Evolutionary conservation across 2,329 filamentous ascomycete genomes (phyloP).

Genomic region (Arachnopeziza araneosa): DNA sequence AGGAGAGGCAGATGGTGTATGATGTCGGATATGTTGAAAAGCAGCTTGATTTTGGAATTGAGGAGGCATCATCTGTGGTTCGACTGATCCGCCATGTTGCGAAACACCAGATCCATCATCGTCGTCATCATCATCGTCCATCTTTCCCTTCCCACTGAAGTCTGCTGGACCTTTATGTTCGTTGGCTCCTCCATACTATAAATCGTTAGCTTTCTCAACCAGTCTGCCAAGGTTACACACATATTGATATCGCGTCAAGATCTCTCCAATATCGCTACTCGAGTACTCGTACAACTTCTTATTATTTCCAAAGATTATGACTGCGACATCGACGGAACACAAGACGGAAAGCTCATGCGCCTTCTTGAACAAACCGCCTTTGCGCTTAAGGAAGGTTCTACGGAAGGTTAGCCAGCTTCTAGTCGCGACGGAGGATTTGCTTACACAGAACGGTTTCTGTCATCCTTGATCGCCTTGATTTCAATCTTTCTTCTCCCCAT

Average conservation of each 20-base stretch:
- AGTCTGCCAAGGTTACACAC: conserved; percentile 49
- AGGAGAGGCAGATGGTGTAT: conserved; percentile 80
- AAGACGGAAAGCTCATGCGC: conserved; percentile 96
- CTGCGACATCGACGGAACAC: conserved; percentile 96
- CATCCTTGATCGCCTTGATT: conserved; percentile 99
- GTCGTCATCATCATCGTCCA: conserved; percentile 77
- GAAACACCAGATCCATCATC: conserved; percentile 64
- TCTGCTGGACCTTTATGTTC: conserved; percentile 95
- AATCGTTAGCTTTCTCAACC: conserved; percentile 15
- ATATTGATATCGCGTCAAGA: conserved; percentile 83
- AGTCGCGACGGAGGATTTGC: conserved; percentile 3
- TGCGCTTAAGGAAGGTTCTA: conserved; percentile 97
- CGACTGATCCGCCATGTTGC: conserved; percentile 35
- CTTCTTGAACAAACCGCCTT: conserved; percentile 98
- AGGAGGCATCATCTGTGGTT: conserved; percentile 58
- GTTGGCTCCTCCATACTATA: conserved; percentile 82
- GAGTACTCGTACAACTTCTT: conserved; percentile 99
- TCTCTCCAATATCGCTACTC: conserved; percentile 86
- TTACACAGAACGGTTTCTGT: conserved; percentile 95
- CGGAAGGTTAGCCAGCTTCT: conserved; percentile 12
- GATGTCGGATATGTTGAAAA: conserved; percentile 78
- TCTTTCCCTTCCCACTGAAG: conserved; percentile 73
- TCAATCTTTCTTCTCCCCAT: conserved; percentile 99
- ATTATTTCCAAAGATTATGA: conserved; percentile 97
- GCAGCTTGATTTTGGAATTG: conserved; percentile 62